Evolutionary conservation across 2,329 filamentous ascomycete genomes (phyloP), one percentile per base, ranked within the genome.

Genomic region (Bimuria novae-zelandiae): DNA sequence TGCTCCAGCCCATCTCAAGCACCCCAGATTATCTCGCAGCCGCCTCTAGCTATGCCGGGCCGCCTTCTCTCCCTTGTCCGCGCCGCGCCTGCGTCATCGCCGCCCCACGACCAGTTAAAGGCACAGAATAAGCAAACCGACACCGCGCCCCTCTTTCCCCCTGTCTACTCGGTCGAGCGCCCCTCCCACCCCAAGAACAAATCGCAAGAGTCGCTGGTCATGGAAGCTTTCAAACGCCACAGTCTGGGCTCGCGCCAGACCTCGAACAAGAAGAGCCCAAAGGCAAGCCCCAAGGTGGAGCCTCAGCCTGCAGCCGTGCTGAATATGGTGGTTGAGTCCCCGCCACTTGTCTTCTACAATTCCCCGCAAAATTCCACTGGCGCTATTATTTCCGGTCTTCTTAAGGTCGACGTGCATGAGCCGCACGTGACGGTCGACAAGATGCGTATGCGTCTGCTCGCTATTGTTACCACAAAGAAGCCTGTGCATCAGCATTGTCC

Each of bases 331-430:
- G 88, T 97, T 58, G 92, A 97, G 78, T 95, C 90, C 11, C 91
- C 92, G 1, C 92, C 92, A 2, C 81, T 93, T 16, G 84, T 97
- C 40, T 88, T 96, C 76, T 90, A 94, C 67, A 92, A 92, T 57
- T 79, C 82, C 21, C 81, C 89, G 0, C 82, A 86, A 56, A 82
- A 84, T 61, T 96, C 92, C 63, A 89, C 88, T 2, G 93, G 93
- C 51, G 91, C 92, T 6, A 79, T 97, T 54, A 84, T 97, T 45
- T 95, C 91, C 1, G 92, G 92, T 25, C 89, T 91, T 71, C 79
- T 97, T 63, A 85, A 87, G 63, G 76, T 97, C 49, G 80, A 85
- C 33, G 84, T 96, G 64, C 82, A 83, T 57, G 87, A 92, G 48
- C 67, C 74, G 10, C 78, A 89, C 52, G 82, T 90, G 42, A 78